Base-by-base conservation (phyloP, 805 yeast species). In the Ogataea allantospora region DNA sequence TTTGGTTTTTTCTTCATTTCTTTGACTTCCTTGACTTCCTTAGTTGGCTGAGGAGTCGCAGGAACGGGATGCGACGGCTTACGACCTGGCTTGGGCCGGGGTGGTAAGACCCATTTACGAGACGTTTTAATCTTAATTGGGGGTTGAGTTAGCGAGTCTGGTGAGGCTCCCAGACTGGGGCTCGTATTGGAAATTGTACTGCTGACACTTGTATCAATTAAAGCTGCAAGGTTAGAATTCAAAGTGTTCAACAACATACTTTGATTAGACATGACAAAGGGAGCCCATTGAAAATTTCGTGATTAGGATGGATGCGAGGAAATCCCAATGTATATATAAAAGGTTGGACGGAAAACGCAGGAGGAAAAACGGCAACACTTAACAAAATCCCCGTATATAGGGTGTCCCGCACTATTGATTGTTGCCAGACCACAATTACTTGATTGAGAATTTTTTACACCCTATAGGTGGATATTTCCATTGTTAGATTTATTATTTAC, bases 61-160 rank as follows among this genome's bases (percentile, higher is more conserved):
- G 13, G 23, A 15, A 32, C 30, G 14, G 44, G 39, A 25, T 47
- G 50, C n/a, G 51, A 56, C 3, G 79, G 80, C 48, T 76, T 77
- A 34, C 80, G 63, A 14, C 84, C 85, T 0, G 85, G 84, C 48
- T 84, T 81, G 17, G 95, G 93, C 47, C 93, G 68, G 8, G 95
- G 95, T 3, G 95, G 95, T 20, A 84, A 64, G 6, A 83, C 88
- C 89, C 93, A 87, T 54, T 78, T 80, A 54, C 82, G 82, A 35
- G 88, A 81, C 1, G 91, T 80, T 50, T 71, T 77, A 38, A 71
- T 68, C 32, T 54, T 56, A 27, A 58, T 54, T 2, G 54, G 48
- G 2, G 48, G 40, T 25, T 37, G 40, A n/a, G 13, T 22, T 20
- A 25, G 29, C 27, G 32, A 18, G 13, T 29, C 40, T 7, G 46